A percentile compares a stretch with the other conserved stretches of the same genome.
Conservation (phyloP, 106 monocot genomes). For the Phalaenopsis aphrodite region DNA sequence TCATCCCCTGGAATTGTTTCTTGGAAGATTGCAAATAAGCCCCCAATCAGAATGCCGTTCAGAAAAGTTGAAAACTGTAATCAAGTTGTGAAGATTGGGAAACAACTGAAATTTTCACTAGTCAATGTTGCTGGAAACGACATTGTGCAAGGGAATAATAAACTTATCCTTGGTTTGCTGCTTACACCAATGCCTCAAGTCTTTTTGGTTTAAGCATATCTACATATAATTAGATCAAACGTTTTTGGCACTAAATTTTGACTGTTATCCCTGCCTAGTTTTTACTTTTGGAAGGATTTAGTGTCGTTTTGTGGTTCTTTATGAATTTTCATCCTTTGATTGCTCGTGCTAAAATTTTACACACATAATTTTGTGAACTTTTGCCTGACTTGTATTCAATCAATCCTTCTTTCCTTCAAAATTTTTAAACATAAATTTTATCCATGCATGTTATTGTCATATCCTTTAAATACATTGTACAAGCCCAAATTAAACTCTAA, state of each 20-base stretch:
- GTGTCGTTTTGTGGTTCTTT: not conserved
- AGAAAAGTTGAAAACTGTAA: slow-evolving; percentile 92
- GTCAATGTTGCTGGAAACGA: slow-evolving; percentile 94
- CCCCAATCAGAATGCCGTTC: slow-evolving; percentile 93
- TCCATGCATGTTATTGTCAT: too few species aligned
- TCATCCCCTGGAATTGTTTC: slow-evolving; percentile 64
- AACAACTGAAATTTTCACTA: slow-evolving; percentile 77
- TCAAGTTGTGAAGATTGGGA: slow-evolving; percentile 84
- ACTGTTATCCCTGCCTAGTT: not conserved
- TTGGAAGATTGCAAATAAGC: slow-evolving; percentile 75
- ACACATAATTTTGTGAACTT: not conserved
- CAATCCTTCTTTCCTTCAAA: too few species aligned
- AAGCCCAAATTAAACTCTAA: not conserved
- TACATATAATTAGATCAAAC: not conserved
- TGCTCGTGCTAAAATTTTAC: not conserved
- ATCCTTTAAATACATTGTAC: not conserved
- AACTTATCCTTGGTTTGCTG: slow-evolving; percentile 68
- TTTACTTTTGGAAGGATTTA: not conserved
- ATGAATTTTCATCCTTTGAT: not conserved
- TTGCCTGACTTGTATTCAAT: too few species aligned
- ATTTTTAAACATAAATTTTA: too few species aligned
- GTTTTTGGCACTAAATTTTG: not conserved
- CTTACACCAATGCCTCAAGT: not conserved
- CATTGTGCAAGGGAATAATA: slow-evolving; percentile 91
- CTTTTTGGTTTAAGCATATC: not conserved